Base-by-base conservation (phyloP, 176 grass and related monocot species). In the Puccinellia tenuiflora region DNA sequence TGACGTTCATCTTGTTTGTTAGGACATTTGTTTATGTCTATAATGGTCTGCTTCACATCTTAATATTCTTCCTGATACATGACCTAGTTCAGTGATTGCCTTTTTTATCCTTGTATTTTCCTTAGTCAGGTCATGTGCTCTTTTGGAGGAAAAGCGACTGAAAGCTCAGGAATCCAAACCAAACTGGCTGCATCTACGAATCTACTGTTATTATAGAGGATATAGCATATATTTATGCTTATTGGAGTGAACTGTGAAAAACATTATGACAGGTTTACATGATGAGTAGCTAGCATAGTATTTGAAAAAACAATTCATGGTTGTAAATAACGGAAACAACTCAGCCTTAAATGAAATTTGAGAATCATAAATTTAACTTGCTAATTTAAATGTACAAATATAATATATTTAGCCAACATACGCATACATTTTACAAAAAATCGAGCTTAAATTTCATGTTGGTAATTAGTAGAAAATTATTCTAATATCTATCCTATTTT, bases 101-200 rank as follows among this genome's bases (percentile, higher is more conserved):
- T 65, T 46, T 78, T 56, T 35, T 33, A 42, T 37, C 52, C 43
- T 52, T 76, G 77, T 9, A 20, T 43, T 83, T 78, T 68, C 85
- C 43, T 72, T 86, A 75, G 63, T 80, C 80, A 76, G 79, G 68
- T 86, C 68, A 84, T 90, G 73, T 68, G 77, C 60, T 48, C 47
- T 70, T 81, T 69, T 69, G 68, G 72, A 73, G 80, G 85, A 88
- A 93, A 93, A 90, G 91, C 74, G 87, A 98, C 79, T 85, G 80
- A 86, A 93, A 95, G 85, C 77, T 85, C 77, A 93, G 73, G 85
- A 72, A 92, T 73, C 68, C 73, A 85, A 86, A 88, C 70, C 87
- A 92, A 87, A 87, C 78, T 80, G 81, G 81, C 62, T 67, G 67
- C 39, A 81, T 81, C 79, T 6, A 68, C 17, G 81, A 80, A 68